Evolutionary conservation across 306 rosid species (phyloP).

Genomic region (Vigna nakashimae): DNA sequence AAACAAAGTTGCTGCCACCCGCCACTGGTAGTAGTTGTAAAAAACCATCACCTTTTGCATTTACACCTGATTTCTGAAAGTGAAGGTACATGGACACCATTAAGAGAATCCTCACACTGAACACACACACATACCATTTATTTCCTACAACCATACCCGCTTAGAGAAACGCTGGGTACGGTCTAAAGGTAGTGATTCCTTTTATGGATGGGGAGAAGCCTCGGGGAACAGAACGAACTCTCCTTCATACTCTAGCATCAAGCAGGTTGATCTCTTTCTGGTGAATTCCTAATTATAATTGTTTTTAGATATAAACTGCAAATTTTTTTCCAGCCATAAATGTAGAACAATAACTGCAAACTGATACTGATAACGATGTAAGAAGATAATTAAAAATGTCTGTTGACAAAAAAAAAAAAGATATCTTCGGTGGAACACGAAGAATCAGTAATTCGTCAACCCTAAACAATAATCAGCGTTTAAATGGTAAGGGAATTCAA

Average conservation of each 20-base stretch:
- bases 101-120: slow-evolving; percentile 8
- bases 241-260: slow-evolving; percentile 40
- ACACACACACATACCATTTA: slow-evolving; percentile 8
- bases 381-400: not conserved
- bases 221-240: slow-evolving; percentile 39
- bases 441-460: not conserved
- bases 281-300: slow-evolving; percentile 49
- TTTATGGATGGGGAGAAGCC: slow-evolving; percentile 35
- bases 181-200: slow-evolving; percentile 39
- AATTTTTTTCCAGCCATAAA: not conserved
- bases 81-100: slow-evolving; percentile 39
- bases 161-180: slow-evolving; percentile 38
- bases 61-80: slow-evolving; percentile 36
- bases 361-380: too few species aligned
- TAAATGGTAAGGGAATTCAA: not conserved
- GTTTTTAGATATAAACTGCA: not conserved
- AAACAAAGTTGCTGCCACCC: slow-evolving; percentile 15
- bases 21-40: not conserved
- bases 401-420: not conserved
- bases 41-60: slow-evolving; percentile 31
- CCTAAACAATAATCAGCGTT: not conserved
- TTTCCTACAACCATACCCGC: slow-evolving; percentile 16
- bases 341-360: not conserved
- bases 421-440: not conserved
- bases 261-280: slow-evolving; percentile 48